Evolutionary conservation across 441 rosid species (phyloP), one percentile per base, ranked within the genome.

Genomic region (Populus hybrid): DNA sequence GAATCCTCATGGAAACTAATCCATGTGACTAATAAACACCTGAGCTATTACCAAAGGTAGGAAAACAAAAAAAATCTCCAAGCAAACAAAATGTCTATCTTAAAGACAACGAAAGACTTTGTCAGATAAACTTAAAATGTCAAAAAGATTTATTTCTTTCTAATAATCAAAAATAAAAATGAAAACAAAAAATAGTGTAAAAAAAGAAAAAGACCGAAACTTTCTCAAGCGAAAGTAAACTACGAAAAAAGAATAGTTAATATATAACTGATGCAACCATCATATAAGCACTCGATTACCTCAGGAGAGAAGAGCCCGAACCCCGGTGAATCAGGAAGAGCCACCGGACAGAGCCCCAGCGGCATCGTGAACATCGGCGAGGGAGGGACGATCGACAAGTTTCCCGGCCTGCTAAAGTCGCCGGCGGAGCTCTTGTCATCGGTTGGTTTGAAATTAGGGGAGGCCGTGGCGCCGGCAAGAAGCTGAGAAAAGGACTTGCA

Each of bases 401-500:
- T 88, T 65, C 87, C 42, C 26, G 91, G 90, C 84, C 88, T 84
- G 76, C 72, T 61, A 11, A 30, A 73, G 42, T 30, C 82, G 64
- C 69, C 70, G 10, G 65, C 67, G 68, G 79, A 73, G 24, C 65
- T 50, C 46, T 70, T 78, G 69, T 73, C 38, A 5, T 35, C 75
- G 59, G 38, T 35, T 7, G 76, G 81, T 21, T 69, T 36, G 10
- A 85, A 76, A 1, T 86, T 83, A 0, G 95, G 94, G 72, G 97
- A 90, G 77, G 86, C 77, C 91, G 89, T 87, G 72, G 97, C 95
- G 71, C 97, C 95, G 23, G 95, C 87, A 35, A 93, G 97, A 3
- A 93, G 94, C 86, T 93, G 95, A 78, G 97, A 93, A 84, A 93
- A 93, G 79, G 97, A 90, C 84, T 84, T 90, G 67, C 77, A 88